These are phyloP conservation scores for Schizochytrium sp. DNA, from an alignment of 108 stramenopile species.

Conservation along the genomic window DNA sequence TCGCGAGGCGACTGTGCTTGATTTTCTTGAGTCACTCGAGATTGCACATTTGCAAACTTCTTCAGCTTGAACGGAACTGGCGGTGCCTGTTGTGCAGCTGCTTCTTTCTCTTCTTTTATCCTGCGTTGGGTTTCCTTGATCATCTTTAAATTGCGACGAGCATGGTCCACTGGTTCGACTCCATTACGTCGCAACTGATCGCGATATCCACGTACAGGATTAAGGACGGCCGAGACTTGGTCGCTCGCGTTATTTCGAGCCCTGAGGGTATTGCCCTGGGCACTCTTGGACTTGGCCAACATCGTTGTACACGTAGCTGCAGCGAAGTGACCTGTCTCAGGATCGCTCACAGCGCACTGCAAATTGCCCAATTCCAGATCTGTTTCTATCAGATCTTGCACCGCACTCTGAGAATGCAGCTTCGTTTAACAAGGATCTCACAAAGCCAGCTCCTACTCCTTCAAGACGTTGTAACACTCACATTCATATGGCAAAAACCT, in stretches of 20 bases:
- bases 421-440: too few species aligned
- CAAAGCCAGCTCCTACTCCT: too few species aligned
- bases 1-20: not conserved
- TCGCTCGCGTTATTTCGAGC: not conserved
- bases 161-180: conserved; percentile 14
- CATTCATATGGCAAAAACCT: too few species aligned
- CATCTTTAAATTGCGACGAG: not conserved
- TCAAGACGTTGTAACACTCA: too few species aligned
- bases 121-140: conserved; percentile 28
- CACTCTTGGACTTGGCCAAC: not conserved
- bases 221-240: conserved; percentile 50
- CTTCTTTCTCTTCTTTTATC: conserved; percentile 40
- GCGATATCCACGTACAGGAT: conserved; percentile 34
- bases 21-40: conserved; percentile 2
- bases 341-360: too few species aligned
- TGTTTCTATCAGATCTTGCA: too few species aligned
- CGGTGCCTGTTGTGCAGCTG: not conserved
- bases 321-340: too few species aligned
- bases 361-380: too few species aligned
- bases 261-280: not conserved
- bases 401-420: too few species aligned
- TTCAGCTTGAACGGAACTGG: conserved; percentile 46
- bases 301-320: not conserved
- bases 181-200: not conserved
- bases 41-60: conserved; percentile 38